Evolutionary conservation across 2,329 filamentous ascomycete species (phyloP).

Genomic region (Helicocarpus griseus): DNA sequence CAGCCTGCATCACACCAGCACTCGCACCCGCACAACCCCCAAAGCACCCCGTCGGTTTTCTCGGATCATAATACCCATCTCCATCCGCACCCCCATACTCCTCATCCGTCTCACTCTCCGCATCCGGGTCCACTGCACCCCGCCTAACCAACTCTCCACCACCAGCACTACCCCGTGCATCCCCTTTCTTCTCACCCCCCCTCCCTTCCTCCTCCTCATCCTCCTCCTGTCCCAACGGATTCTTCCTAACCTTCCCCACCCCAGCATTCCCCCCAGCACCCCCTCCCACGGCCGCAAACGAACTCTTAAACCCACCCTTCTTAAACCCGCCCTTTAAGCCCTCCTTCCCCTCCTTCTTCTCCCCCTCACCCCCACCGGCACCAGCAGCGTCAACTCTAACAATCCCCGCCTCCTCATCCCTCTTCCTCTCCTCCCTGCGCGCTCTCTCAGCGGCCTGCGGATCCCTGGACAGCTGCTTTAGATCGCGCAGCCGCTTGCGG

Average conservation of each 20-base stretch:
- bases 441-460: conserved; percentile 35
- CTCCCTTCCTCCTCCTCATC: conserved; percentile 25
- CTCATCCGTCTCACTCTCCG: conserved; percentile 62
- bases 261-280: conserved; percentile 12
- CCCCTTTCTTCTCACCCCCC: conserved; percentile 15
- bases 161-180: conserved; percentile 4
- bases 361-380: conserved; percentile 12
- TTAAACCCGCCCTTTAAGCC: conserved; percentile 53
- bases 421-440: conserved; percentile 32
- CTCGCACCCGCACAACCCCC: conserved; percentile 25
- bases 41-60: conserved; percentile 42
- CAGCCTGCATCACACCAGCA: neutral
- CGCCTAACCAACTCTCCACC: neutral
- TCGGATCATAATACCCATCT: conserved; percentile 44
- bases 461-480: conserved; percentile 37
- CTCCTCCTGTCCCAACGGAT: conserved; percentile 34
- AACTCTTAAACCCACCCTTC: conserved; percentile 74
- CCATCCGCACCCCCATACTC: conserved; percentile 41
- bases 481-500: conserved; percentile 54
- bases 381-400: conserved; percentile 26
- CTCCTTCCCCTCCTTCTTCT: conserved; percentile 12
- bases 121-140: conserved; percentile 47
- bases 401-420: conserved; percentile 33
- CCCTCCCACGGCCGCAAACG: conserved; percentile 51
- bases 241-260: conserved; percentile 27